These are phyloP conservation scores for Penicillium pancosmium DNA, from an alignment of 495 filamentous ascomycete species.

Conservation along the genomic window DNA sequence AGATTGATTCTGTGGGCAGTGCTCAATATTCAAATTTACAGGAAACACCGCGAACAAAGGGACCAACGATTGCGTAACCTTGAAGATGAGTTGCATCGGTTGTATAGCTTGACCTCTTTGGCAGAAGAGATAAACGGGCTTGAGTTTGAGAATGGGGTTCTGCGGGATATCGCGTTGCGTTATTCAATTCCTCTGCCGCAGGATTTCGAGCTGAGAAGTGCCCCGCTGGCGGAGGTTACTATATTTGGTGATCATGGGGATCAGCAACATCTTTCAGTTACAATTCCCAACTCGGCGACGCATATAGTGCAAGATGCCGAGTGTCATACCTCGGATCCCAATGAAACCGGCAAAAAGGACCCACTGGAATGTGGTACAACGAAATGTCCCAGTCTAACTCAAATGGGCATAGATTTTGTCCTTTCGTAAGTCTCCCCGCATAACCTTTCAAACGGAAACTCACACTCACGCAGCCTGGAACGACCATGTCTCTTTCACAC, in stretches of 20 bases:
- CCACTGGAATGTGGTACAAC: not conserved
- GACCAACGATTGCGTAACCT: constrained; percentile 9
- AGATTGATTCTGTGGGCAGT: not conserved
- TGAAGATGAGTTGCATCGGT: constrained; percentile 13
- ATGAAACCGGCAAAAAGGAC: no score
- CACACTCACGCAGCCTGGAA: constrained; percentile 14
- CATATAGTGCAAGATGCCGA: not conserved
- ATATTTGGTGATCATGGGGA: constrained; percentile 1
- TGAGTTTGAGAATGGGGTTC: constrained; percentile 9
- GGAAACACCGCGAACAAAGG: constrained; percentile 15
- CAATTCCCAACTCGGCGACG: not conserved
- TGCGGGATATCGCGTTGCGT: constrained; percentile 6
- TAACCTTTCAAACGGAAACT: not conserved
- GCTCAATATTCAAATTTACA: not conserved
- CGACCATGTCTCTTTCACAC: constrained; percentile 22
- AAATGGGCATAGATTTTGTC: constrained; percentile 24
- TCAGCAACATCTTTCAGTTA: constrained; percentile 10
- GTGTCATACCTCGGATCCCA: no score
- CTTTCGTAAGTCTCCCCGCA: constrained; percentile 15
- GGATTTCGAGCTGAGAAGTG: no score
- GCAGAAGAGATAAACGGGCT: constrained; percentile 4
- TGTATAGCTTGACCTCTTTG: constrained; percentile 2
- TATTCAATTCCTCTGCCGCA: constrained; percentile 9
- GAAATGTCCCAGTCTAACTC: not conserved
- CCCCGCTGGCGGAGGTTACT: constrained; percentile 6